phyloP scores from a whole-genome alignment of 2,329 filamentous ascomycete genomes.

The Penicillium sclerotiorum region DNA sequence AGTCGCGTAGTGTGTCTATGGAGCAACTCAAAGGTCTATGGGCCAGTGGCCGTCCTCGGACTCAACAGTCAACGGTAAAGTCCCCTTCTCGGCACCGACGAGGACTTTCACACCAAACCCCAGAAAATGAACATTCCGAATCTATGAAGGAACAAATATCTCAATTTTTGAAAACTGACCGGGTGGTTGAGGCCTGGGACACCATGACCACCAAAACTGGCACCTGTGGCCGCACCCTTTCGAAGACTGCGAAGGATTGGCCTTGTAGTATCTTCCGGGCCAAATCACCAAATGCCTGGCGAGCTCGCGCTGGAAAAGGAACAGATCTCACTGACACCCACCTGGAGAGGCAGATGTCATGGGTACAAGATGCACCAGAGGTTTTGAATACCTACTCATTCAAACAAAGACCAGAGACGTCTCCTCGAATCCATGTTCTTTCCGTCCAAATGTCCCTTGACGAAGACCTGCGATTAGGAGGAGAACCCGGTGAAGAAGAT shows the following conservation, averaged over 20 bases:
- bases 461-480: constrained; percentile 26
- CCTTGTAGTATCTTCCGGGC: constrained; percentile 35
- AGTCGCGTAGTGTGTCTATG: constrained; percentile 29
- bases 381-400: constrained; percentile 34
- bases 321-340: constrained; percentile 16
- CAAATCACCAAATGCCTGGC: constrained; percentile 23
- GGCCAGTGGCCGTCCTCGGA: constrained; percentile 21
- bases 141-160: constrained; percentile 36
- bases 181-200: constrained; percentile 37
- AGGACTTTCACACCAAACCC: constrained; percentile 8
- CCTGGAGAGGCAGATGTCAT: constrained; percentile 31
- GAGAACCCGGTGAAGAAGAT: neutral
- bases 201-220: constrained; percentile 25
- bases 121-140: constrained; percentile 18
- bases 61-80: constrained; percentile 16
- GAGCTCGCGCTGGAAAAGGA: constrained; percentile 8
- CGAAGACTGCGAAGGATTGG: constrained; percentile 27
- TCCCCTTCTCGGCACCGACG: constrained; percentile 11
- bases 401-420: constrained; percentile 28
- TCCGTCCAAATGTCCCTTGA: constrained; percentile 29
- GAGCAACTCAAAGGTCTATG: constrained; percentile 30
- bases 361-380: constrained; percentile 31
- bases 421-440: constrained; percentile 36
- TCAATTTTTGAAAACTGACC: constrained; percentile 38
- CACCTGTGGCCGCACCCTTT: constrained; percentile 12